Base-by-base conservation (phyloP, 257 asterid species). In the Rhazya stricta region DNA sequence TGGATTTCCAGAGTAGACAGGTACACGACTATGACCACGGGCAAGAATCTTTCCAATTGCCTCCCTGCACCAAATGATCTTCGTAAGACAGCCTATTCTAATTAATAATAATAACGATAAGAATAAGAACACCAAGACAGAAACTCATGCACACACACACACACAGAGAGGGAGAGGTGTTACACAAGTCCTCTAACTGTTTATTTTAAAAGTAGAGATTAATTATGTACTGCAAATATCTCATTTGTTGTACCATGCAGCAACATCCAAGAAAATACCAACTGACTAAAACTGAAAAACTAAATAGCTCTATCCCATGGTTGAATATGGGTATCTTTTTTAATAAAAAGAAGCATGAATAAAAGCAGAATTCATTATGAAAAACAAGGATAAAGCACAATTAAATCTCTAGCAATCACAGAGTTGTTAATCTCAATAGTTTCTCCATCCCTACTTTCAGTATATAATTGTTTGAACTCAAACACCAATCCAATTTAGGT, bases 11-110 rank as follows among this genome's bases (percentile, higher is more conserved):
- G 92, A 81, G 79, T 84, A 95, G 46, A 95, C 98, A 80, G 98
- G 99, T 34, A 95, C 87, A 42, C 99, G 97, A 86, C 99, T 95
- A 82, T 95, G 98, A 81, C 99, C 99, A 10, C 96, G 87, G 23
- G 99, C 96, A 71, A 95, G 96, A 83, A 95, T 89, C 85, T 87
- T 95, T 58, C 98, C 99, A 67, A 95, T 91, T 73, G 97, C 92
- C 85, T 95, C 99, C 99, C 99, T 92, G 91, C 81, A 84, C 4
- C 78, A 76, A 25, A 78, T 57, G 39, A 71, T 25, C 19, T 79
- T 67, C 46, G 32, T 61, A 30, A 61, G 68, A 70, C 48, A 63
- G 72, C 9, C 43, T 71, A 53, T 21, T 36, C 56, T 73, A 15
- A 41, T 51, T 18, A 48, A 15, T 10, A 9, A 58, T 58, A 27